Base-by-base conservation (phyloP, 2,329 filamentous ascomycete genomes). In the Exophiala sp. region DNA sequence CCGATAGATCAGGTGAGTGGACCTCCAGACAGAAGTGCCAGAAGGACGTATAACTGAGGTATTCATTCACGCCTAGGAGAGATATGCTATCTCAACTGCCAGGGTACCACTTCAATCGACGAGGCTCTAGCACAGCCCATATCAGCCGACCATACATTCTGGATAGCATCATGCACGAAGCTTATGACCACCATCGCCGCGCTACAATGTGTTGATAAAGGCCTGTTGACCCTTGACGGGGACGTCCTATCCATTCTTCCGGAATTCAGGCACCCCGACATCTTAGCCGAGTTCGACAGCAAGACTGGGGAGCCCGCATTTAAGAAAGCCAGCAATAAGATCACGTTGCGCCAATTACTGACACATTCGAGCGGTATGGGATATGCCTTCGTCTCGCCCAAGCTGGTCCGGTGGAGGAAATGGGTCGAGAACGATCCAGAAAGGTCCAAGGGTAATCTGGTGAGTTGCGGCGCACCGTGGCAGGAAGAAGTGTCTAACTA, bases 121-220 rank as follows among this genome's bases (percentile, higher is more conserved):
- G 44, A 56, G 3, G 50, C 47, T 29, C 40, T 36, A 6, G 44
- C 56, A 21, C 53, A 50, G 20, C 53, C 62, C 9, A 54, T 63
- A 32, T 50, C 49, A 29, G n/a, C 43, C 9, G 51, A 60, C 21
- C 51, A 55, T n/a, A 61, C 60, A 2, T 60, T 64, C 39, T 61
- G 56, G 58, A 59, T 62, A 33, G 62, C 62, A n/a, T 63, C 60
- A 6, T 57, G 57, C 41, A 75, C 72, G 10, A 76, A 76, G 50
- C 65, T 84, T 2, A 57, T 81, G 49, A 74, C 80, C 2, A 73
- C 74, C 1, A 73, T 84, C 47, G 75, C 79, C 2, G 73, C 74
- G 1, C 62, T 84, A n/a, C 78, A 82, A 53, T 75, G 77, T 42
- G 78, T 83, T 1, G 80, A 84, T 34, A 71, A 76, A 5, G 78